Base-by-base conservation (phyloP, 352 stramenopile species). In the Phytophthora vignae region DNA sequence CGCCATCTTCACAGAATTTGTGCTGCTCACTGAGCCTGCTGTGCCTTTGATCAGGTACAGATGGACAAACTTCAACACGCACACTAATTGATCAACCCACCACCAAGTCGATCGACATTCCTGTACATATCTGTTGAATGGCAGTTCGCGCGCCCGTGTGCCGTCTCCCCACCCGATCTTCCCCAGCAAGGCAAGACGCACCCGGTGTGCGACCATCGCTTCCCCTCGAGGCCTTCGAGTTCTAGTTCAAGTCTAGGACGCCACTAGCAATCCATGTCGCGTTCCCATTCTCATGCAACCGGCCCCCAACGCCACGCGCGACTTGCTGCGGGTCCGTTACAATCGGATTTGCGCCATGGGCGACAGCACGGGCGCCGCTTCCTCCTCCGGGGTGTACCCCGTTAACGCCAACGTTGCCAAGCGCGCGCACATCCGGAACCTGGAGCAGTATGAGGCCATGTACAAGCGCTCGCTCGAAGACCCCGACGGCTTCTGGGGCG, bases 391-490 rank as follows among this genome's bases (percentile, higher is more conserved):
- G 25, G 40, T 62, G 4, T 69, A 69, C 27, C 52, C 61, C 50
- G 36, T 67, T 14, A 42, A 36, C 40, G 38, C 15, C 8, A 15
- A 7, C 25, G 49, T 25, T 11, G 61, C 61, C 50, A 61, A 36
- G 27, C 9, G 33, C 17, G 61, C 61, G 17, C 61, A 68, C 42
- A 62, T 62, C 52, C 53, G 48, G 22, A 67, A 22, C 17, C 31
- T 69, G 27, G n/a, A 49, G 21, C 62, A 64, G 54, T 64, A 69
- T 64, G 62, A 64, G 25, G 54, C 42, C 2, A 63, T 63, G 53
- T 21, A 69, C 53, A 69, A 57, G 62, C 54, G 44, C 17, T 69
- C 62, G 17, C 53, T 69, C 12, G 62, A 64, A 17, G 44, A 63
- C 40, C 62, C 62, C 17, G 50, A 55, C 12, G n/a, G 22, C 5